These are phyloP conservation scores for Lagenidium sp. DNA, from an alignment of 352 stramenopile species.

Conservation along the genomic window DNA sequence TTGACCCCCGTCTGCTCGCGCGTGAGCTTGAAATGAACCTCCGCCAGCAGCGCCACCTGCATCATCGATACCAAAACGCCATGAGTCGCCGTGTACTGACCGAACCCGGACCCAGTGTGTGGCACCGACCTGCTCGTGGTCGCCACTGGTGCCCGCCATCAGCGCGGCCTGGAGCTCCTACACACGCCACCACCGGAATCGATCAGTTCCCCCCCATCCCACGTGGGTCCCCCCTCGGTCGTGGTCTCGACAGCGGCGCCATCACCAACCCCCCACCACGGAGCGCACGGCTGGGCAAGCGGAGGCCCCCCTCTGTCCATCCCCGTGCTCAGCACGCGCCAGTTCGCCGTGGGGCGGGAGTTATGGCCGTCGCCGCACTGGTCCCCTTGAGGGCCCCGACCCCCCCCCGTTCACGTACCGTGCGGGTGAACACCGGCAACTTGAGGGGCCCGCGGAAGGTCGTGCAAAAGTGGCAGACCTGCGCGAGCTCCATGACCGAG, in stretches of 20 bases:
- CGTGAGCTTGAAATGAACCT: constrained; percentile 76
- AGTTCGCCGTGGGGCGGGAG: too few species aligned
- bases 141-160: constrained; percentile 26
- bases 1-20: constrained; percentile 70
- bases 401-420: constrained; percentile 27
- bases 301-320: constrained; percentile 4
- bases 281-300: too few species aligned
- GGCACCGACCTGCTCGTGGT: constrained; percentile 34
- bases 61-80: neutral
- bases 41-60: constrained; percentile 59
- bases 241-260: too few species aligned
- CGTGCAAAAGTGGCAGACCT: constrained; percentile 68
- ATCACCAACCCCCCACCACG: too few species aligned
- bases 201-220: too few species aligned
- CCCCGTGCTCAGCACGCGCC: too few species aligned
- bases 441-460: constrained; percentile 65
- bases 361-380: constrained; percentile 11
- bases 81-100: constrained; percentile 5
- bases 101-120: neutral
- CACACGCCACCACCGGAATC: too few species aligned
- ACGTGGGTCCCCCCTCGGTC: too few species aligned
- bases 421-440: constrained; percentile 59
- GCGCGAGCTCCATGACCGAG: constrained; percentile 42
- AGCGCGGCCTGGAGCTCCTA: constrained; percentile 65
- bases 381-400: neutral